Percentiles rank a stretch among this genome's conserved stretches.
phyloP scores from a whole-genome alignment of 1,139 yeast genomes.

The Candida labiduridarum region DNA sequence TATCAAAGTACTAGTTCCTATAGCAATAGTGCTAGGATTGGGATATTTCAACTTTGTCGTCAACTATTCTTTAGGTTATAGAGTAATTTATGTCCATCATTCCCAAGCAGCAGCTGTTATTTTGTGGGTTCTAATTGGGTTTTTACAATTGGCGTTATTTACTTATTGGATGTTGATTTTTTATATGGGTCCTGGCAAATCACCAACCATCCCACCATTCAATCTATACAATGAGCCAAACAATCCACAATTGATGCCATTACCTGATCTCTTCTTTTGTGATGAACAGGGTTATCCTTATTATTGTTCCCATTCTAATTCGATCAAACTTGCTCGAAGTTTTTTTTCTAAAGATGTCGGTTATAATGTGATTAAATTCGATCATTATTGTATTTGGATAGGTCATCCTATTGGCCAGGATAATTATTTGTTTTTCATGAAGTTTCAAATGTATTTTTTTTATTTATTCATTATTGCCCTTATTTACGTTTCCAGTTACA shows the following conservation, averaged over 20 bases:
- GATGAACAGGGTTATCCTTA: conserved; percentile 62
- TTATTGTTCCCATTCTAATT: conserved; percentile 58
- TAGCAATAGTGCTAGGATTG: conserved; percentile 23
- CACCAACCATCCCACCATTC: conserved; percentile 27
- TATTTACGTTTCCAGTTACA: conserved; percentile 29
- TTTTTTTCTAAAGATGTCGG: conserved; percentile 55
- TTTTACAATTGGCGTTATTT: conserved; percentile 26
- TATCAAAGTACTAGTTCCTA: conserved; percentile 22
- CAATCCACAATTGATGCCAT: conserved; percentile 16
- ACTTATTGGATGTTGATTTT: conserved; percentile 36
- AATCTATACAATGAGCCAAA: conserved; percentile 23
- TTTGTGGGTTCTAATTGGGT: conserved; percentile 36
- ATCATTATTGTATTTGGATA: conserved; percentile 68
- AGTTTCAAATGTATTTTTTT: conserved; percentile 42
- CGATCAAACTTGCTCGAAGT: conserved; percentile 55
- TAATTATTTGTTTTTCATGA: conserved; percentile 57
- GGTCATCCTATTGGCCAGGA: conserved; percentile 59
- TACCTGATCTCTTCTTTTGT: conserved; percentile 58
- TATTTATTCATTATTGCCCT: conserved; percentile 30
- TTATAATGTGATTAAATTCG: conserved; percentile 57
- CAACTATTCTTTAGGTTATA: conserved; percentile 39
- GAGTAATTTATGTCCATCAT: conserved; percentile 34
- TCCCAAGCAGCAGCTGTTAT: conserved; percentile 35
- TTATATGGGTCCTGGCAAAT: conserved; percentile 37
- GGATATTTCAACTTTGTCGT: conserved; percentile 38